Conservation (phyloP, 805 yeast species). For the Yarrowia sp. region DNA sequence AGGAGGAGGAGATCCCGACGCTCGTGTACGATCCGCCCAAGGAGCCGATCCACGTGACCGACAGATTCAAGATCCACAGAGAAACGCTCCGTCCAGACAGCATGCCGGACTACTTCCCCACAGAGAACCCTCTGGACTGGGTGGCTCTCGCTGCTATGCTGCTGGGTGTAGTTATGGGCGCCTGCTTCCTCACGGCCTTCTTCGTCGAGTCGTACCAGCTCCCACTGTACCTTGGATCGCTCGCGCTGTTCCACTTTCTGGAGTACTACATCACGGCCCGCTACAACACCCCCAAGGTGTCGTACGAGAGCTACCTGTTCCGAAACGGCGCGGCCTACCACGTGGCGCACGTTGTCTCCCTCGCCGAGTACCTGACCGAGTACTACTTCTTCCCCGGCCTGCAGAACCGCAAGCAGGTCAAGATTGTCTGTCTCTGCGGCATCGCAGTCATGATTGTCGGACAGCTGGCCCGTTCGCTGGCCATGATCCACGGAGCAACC, state of each 20-base stretch:
- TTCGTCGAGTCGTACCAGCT: constrained; percentile 34
- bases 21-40: background rate
- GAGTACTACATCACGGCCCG: constrained; percentile 81
- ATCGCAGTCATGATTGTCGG: constrained; percentile 52
- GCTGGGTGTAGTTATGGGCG: constrained; percentile 36
- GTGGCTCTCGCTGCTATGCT: constrained; percentile 36
- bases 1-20: background rate
- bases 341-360: constrained; percentile 55
- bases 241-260: constrained; percentile 69
- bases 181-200: constrained; percentile 25
- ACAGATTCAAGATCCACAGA: constrained; percentile 2
- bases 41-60: background rate
- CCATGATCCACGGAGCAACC: constrained; percentile 85
- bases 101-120: background rate
- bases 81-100: background rate
- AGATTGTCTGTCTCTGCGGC: constrained; percentile 47
- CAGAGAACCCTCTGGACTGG: constrained; percentile 32
- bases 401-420: constrained; percentile 31
- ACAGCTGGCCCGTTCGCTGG: constrained; percentile 64
- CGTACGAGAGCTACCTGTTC: constrained; percentile 65
- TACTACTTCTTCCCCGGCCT: constrained; percentile 42
- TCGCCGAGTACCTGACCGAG: constrained; percentile 51
- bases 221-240: constrained; percentile 51
- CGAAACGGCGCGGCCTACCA: constrained; percentile 61
- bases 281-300: constrained; percentile 64